Evolutionary conservation across 192 early-diverging fungal genomes (phyloP), one percentile per base, ranked within the genome.

Genomic region (Entomortierella beljakovae): DNA sequence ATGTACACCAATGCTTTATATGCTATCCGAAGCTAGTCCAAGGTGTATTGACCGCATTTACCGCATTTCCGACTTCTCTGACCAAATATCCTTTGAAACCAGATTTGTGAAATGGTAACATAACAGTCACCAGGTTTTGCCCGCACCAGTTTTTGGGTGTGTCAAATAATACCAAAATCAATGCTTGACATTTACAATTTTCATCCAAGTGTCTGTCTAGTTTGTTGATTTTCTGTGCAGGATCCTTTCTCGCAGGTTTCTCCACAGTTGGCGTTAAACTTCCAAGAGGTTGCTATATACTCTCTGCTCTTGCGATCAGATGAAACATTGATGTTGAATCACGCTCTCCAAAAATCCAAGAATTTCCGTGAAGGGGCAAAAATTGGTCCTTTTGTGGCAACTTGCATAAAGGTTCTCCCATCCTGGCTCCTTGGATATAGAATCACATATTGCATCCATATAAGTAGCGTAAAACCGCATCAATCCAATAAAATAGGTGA

Each of bases 61-160:
- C 61, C 50, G 20, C 61, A 63, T 6, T 5, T 63, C 52, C 61
- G 49, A 63, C 49, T 33, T 2, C 34, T 29, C 34, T 63, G 61
- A 23, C 61, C 61, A 63, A 63, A 63, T 33, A 63, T 52, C 50
- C 61, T 49, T 51, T 63, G 61, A 63, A 63, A 52, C 61, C 61
- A 63, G 29, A 63, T 10, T 52, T 63, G 61, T 3, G 61, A 63
- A 32, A 63, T 33, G 31, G 61, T 32, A 29, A 63, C 32, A 63
- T 51, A 53, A 25, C 29, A 31, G 1, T 31, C 37, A 1, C 37
- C 8, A 33, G 33, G 23, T 38, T 49, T 15, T 6, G 33, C 29
- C 25, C 11, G 48, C 0, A 51, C 9, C 50, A 63, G 16, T 23
- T 53, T 33, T 53, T 53, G 3, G 1, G 31, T 31, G 49, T 63